Conservation (phyloP, 2,329 filamentous ascomycete species). For the Elsinoe arachidis region DNA sequence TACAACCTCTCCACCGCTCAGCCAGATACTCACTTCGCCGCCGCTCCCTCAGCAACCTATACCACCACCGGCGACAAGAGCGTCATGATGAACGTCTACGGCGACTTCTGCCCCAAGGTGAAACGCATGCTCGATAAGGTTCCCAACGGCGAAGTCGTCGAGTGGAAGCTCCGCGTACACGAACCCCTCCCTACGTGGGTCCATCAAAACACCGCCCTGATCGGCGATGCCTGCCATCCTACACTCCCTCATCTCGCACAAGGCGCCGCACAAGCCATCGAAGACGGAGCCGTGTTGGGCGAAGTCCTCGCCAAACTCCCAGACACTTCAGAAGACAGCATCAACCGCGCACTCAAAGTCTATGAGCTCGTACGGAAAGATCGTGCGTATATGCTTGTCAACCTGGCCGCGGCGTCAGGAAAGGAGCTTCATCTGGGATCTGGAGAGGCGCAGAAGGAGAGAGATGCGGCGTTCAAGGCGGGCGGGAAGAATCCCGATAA, state of each 20-base stretch:
- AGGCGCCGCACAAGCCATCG: conserved; percentile 57
- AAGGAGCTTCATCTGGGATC: conserved; percentile 48
- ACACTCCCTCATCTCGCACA: conserved; percentile 57
- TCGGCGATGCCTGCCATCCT: conserved; percentile 55
- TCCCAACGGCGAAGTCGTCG: conserved; percentile 55
- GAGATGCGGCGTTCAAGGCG: conserved; percentile 44
- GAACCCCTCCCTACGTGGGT: conserved; percentile 56
- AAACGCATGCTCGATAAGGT: conserved; percentile 53
- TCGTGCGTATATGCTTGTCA: conserved; percentile 48
- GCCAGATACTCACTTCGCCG: conserved; percentile 51
- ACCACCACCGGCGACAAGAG: conserved; percentile 54
- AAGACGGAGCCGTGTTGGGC: conserved; percentile 51
- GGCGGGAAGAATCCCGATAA: conserved; percentile 41
- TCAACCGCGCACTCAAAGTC: conserved; percentile 45
- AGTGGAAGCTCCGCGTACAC: conserved; percentile 58
- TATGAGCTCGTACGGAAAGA: conserved; percentile 50
- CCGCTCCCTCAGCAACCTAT: conserved; percentile 51
- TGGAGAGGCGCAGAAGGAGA: conserved; percentile 48
- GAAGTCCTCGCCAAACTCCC: conserved; percentile 44
- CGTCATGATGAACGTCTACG: conserved; percentile 52
- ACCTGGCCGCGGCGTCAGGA: conserved; percentile 48
- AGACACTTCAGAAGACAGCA: conserved; percentile 36
- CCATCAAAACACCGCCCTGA: conserved; percentile 42
- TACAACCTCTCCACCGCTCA: conserved; percentile 60
- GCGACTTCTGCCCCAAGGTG: conserved; percentile 53